Base-by-base conservation (phyloP, 768 basidiomycete species). In the Albatrellus ellisii region DNA sequence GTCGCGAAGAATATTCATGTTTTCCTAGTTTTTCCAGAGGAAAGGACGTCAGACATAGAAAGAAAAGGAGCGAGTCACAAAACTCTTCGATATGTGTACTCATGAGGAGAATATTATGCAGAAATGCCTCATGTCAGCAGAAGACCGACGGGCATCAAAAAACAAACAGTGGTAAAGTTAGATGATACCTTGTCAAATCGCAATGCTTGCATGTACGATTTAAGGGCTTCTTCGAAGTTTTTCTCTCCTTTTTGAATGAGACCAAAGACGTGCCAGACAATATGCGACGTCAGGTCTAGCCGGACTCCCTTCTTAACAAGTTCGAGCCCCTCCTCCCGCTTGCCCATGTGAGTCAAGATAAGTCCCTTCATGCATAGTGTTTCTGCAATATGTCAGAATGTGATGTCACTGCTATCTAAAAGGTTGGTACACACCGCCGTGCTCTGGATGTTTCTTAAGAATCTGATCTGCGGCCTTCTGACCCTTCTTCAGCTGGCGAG, bases 251-350 rank as follows among this genome's bases (percentile, higher is more conserved):
- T 89, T 59, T 91, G 85, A 17, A 95, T 77, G 54, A 99, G 80
- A 21, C 90, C 95, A 57, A 89, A 85, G 49, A 98, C 94, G 61
- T 99, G 95, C 92, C 95, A 98, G 56, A 81, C 83, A 56, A 99
- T 97, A 55, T 97, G 91, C 15, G 88, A 91, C 25, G 74, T 79
- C 42, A 87, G 62, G 61, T 92, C 87, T 36, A 79, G 67, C 32
- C 76, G 71, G 50, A 88, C 71, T 44, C 90, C 90, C 52, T 85
- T 80, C 66, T 83, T 82, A 50, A 89, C 81, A 34, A 88, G 71
- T 27, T 84, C 79, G 44, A 84, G 66, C 24, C 90, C 90, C 49
- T 90, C 76, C 22, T 82, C 87, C 46, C 77, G 77, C 56, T 70
- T 70, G 38, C 78, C 87, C 74, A 79, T 76, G 56, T 83, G 83